Evolutionary conservation across 2,329 filamentous ascomycete genomes (phyloP).

Genomic region (Colletotrichum kahawae): DNA sequence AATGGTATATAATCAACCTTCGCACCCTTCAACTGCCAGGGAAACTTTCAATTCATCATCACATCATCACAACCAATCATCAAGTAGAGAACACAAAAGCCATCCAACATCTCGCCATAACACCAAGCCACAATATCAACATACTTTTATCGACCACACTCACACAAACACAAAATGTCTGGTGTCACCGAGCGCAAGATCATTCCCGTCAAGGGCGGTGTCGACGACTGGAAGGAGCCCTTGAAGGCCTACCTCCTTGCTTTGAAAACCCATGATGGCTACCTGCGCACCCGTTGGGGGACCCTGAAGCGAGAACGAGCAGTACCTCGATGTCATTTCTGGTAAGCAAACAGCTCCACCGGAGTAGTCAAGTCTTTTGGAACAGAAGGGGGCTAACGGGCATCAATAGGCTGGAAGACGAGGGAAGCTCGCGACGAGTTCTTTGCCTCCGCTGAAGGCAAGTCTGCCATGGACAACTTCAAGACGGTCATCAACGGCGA

Average conservation of each 20-base stretch:
- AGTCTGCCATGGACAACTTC: not conserved
- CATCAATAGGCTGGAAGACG: constrained; percentile 3
- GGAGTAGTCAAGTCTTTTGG: no score
- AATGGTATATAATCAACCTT: not conserved
- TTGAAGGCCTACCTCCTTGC: constrained; percentile 15
- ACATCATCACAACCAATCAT: not conserved
- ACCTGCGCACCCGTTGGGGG: constrained; percentile 17
- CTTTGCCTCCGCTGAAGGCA: not conserved
- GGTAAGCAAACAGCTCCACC: not conserved
- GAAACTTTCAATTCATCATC: not conserved
- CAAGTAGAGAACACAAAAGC: not conserved
- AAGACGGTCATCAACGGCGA: not conserved
- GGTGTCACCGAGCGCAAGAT: constrained; percentile 14
- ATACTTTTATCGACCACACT: not conserved
- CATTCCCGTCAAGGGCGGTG: constrained; percentile 3
- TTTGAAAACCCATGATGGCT: constrained; percentile 5
- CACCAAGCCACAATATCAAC: not conserved
- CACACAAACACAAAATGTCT: not conserved
- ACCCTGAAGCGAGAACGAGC: constrained; percentile 14
- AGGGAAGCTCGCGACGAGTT: constrained; percentile 5
- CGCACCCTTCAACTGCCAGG: not conserved
- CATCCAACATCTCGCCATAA: not conserved
- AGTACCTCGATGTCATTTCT: constrained; percentile 8
- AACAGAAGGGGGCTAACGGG: not conserved
- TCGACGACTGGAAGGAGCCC: constrained; percentile 14